Conservation (phyloP, 495 filamentous ascomycete genomes). For the Penicillium manginii region DNA sequence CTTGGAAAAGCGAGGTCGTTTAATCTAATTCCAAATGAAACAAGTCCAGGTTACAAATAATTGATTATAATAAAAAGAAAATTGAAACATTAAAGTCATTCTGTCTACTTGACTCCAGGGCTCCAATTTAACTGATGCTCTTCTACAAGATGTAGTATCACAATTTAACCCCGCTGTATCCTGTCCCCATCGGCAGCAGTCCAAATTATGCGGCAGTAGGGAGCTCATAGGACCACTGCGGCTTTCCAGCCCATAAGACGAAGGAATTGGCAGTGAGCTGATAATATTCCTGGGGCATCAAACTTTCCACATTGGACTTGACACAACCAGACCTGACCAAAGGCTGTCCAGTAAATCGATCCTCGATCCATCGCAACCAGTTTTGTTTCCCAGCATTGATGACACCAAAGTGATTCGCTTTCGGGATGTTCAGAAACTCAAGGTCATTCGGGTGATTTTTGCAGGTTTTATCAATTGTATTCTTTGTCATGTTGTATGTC, state of each 20-base stretch:
- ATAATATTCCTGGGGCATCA: slow-evolving; percentile 30
- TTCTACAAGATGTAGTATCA: neutral
- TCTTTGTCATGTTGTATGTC: slow-evolving; percentile 26
- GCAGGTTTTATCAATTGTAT: slow-evolving; percentile 39
- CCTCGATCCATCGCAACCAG: slow-evolving; percentile 50
- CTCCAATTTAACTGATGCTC: neutral
- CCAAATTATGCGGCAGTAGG: neutral
- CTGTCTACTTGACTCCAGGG: no score
- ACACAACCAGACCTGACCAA: slow-evolving; percentile 18
- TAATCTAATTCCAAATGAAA: no score
- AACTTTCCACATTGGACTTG: slow-evolving; percentile 27
- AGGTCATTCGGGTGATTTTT: slow-evolving; percentile 27
- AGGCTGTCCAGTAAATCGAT: slow-evolving; percentile 33
- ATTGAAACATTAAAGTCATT: no score
- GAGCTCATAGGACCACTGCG: neutral
- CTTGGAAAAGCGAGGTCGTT: no score
- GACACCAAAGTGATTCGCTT: slow-evolving; percentile 38
- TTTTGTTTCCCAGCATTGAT: slow-evolving; percentile 38
- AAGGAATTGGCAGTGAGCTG: slow-evolving; percentile 28
- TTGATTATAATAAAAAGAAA: no score
- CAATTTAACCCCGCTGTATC: neutral
- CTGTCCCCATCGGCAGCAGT: neutral
- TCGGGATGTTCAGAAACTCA: slow-evolving; percentile 36
- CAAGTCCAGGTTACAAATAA: no score
- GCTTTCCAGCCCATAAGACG: slow-evolving; percentile 31